phyloP scores from a whole-genome alignment of 163 green algal species.

The Scenedesmus sp. region DNA sequence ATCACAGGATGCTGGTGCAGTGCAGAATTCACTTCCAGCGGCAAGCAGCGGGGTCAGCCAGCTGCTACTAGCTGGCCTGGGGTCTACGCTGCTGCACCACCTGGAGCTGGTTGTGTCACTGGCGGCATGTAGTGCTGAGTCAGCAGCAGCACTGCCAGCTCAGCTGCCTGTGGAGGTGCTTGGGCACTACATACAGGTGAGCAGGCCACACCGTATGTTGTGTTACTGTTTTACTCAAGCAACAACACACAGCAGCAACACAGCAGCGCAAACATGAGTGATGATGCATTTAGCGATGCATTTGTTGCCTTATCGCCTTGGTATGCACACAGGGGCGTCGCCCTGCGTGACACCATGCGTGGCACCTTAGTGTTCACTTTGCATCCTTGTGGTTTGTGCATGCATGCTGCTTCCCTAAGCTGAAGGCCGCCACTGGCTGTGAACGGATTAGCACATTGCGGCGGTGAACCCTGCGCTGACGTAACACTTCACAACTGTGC shows the following conservation, averaged over 20 bases:
- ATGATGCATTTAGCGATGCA: too few species aligned
- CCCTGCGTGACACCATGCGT: too few species aligned
- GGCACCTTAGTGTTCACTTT: too few species aligned
- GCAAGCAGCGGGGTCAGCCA: background rate
- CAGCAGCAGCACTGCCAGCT: background rate
- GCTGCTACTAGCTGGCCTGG: background rate
- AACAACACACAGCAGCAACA: too few species aligned
- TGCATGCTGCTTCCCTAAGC: background rate
- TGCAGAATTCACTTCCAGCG: background rate
- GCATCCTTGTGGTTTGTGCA: too few species aligned
- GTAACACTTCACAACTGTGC: background rate
- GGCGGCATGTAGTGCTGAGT: background rate
- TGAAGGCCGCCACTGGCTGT: background rate
- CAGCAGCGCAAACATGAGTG: too few species aligned
- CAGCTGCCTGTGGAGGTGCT: background rate
- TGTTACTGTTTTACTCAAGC: too few species aligned
- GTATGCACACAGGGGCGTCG: too few species aligned
- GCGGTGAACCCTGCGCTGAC: too few species aligned
- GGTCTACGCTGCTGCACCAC: background rate
- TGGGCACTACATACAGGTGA: conserved; percentile 16
- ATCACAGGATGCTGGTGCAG: background rate
- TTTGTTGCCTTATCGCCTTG: too few species aligned
- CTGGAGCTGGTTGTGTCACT: background rate
- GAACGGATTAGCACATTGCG: background rate
- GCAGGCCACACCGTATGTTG: background rate